Base-by-base conservation (phyloP, 129 eudicot species). In the Pseudognaphalium luteoalbum region DNA sequence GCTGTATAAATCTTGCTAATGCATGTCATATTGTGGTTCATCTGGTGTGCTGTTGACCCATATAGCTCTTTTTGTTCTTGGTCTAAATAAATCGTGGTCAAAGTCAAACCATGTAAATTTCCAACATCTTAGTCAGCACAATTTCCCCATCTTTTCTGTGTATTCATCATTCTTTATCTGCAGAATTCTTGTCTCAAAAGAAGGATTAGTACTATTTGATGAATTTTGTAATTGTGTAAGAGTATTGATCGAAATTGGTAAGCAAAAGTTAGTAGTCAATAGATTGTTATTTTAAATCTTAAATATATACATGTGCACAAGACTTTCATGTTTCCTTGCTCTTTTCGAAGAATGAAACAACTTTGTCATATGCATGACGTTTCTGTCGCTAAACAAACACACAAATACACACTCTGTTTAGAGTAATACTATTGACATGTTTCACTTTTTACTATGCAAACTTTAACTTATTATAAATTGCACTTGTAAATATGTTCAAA, bases 61-160 rank as follows among this genome's bases (percentile, higher is more conserved):
- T 66, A 33, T 0, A 17, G 3, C 5, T 39, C 21, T 56, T 22
- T 60, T 41, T 20, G 41, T 28, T 54, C 19, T 56, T 56, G 79
- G 83, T 73, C 79, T 54, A 73, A 52, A 63, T 58, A 66, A 79
- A 79, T 9, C 8, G 47, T 50, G 52, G 60, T 71, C 73, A 65
- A 64, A 79, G 66, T 71, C 72, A 63, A 72, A 50, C 67, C 54
- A 56, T 73, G 19, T 39, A 41, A 73, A 19, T 66, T 73, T 52
- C 32, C 62, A 59, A 7, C 58, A 22, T 34, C 20, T 11, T 51
- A 22, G 37, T 75, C 52, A 75, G 47, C 79, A 75, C 72, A 32
- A 30, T 47, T 75, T 75, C 35, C 72, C 10, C 72, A 50, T 20
- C 37, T 56, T 57, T 21, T 16, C 3, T 35, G 29, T 34, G 4